A percentile compares a stretch with the other conserved stretches of the same genome.
Conservation (phyloP, 257 asterid species). For the Dorcoceras hygrometricum region DNA sequence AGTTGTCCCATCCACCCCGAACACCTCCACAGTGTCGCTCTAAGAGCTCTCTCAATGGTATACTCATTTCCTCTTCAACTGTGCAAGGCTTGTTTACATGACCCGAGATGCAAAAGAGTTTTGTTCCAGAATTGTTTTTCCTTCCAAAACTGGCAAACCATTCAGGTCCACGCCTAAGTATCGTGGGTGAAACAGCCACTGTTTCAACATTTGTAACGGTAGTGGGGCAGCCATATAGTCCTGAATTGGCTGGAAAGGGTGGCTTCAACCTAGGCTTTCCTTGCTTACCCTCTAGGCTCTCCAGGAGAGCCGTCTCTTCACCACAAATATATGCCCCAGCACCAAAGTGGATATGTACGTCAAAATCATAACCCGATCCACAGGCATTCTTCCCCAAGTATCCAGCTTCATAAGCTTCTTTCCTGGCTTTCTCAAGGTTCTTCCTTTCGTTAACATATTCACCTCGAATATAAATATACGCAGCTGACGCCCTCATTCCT, state of each 20-base stretch:
- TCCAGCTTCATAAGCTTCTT: constrained; percentile 93
- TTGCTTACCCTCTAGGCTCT: constrained; percentile 99
- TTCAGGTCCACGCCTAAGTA: constrained; percentile 95
- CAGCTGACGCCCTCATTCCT: constrained; percentile 97
- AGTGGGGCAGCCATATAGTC: constrained; percentile 95
- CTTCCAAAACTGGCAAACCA: constrained; percentile 98
- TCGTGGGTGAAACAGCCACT: constrained; percentile 97
- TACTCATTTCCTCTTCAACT: constrained; percentile 99
- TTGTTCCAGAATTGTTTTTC: constrained; percentile 92
- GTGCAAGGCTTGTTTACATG: constrained; percentile 99
- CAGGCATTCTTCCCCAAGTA: constrained; percentile 92
- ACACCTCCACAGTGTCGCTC: constrained; percentile 98
- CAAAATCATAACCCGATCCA: constrained; percentile 95
- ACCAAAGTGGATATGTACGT: constrained; percentile 90
- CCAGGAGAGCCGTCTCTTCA: constrained; percentile 97
- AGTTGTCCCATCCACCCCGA: constrained; percentile 97
- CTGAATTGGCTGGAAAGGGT: constrained; percentile 97
- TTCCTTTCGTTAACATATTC: constrained; percentile 91
- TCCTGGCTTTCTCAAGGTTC: constrained; percentile 83
- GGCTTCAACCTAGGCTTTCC: constrained; percentile 99
- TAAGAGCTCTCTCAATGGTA: constrained; percentile 79
- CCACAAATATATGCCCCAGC: constrained; percentile 99
- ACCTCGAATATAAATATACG: constrained; percentile 92
- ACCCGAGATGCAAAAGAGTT: constrained; percentile 89
- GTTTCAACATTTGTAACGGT: constrained; percentile 98